Evolutionary conservation across 75 land plant species (phyloP), one percentile per base, ranked within the genome.

Genomic region (Cupressus sempervirens): DNA sequence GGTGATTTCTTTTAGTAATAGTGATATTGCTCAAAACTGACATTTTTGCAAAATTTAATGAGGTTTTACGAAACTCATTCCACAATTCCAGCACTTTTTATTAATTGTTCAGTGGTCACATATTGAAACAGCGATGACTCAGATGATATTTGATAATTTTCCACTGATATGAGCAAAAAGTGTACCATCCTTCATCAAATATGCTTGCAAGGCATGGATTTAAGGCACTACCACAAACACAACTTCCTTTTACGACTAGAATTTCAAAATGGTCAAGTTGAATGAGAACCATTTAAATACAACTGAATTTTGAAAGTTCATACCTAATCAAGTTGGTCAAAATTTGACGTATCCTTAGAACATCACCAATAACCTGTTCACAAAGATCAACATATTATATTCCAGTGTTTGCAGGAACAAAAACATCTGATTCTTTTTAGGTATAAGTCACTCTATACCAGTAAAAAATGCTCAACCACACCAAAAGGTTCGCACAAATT

Each of bases 251-350:
- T 10, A 26, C 30, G 50, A 26, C 41, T 45, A 29, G 81, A 43
- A 79, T 45, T 79, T 79, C 11, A 29, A 45, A 79, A 45, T 43
- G 46, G 81, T 45, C 48, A n/a, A 45, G 29, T 62, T 62, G 29
- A 62, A 62, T 43, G 30, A 26, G 45, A 79, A 79, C 18, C 12
- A 3, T 43, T n/a, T 26, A 79, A 45, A 45, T 45, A 45, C 45
- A 79, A 30, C 12, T 82, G 20, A 56, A 50, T 13, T 16, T 46
- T 20, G 30, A 41, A 54, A 54, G 40, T 75, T n/a, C 82, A 14
- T 94, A 96, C 98, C 96, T 94, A 83, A 96, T 88, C 90, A 96
- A 86, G 86, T 96, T 96, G 41, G 98, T 96, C 46, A 96, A 90
- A 81, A 96, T 93, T 83, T 96, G 98, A n/a, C 98, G 96, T 83